These are phyloP conservation scores for Botryotinia globosa DNA, from an alignment of 2,329 filamentous ascomycete species.

Conservation along the genomic window DNA sequence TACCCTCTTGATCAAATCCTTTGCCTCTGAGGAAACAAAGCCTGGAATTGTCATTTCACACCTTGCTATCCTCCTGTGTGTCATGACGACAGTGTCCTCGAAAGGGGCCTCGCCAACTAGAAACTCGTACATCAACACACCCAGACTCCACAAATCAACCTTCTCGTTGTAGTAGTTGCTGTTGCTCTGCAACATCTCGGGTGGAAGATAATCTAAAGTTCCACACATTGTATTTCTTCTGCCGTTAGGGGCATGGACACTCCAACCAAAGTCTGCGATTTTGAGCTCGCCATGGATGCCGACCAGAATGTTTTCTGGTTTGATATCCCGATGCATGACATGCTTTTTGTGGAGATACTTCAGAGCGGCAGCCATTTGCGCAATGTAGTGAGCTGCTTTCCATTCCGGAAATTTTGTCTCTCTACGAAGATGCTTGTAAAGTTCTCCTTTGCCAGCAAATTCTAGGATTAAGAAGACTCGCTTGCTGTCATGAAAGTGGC, in stretches of 20 bases:
- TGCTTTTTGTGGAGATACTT: conserved; percentile 94
- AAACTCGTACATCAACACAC: conserved; percentile 95
- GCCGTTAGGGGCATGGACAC: conserved; percentile 94
- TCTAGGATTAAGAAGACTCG: conserved; percentile 71
- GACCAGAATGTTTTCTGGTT: conserved; percentile 94
- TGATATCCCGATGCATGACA: conserved; percentile 96
- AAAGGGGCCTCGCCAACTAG: conserved; percentile 94
- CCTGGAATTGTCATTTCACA: conserved; percentile 90
- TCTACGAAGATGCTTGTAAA: conserved; percentile 70
- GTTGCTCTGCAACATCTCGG: conserved; percentile 91
- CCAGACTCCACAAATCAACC: conserved; percentile 93
- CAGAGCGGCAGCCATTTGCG: conserved; percentile 77
- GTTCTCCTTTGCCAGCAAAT: conserved; percentile 68
- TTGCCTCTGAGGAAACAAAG: conserved; percentile 87
- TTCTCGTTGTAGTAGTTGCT: conserved; percentile 94
- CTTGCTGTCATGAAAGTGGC: conserved; percentile 72
- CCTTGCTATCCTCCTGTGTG: conserved; percentile 80
- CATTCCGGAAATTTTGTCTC: conserved; percentile 68
- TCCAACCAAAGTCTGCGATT: conserved; percentile 98
- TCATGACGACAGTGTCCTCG: conserved; percentile 93
- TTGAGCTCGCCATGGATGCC: conserved; percentile 98
- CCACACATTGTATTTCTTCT: conserved; percentile 93
- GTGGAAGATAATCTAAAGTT: conserved; percentile 93
- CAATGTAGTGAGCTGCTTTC: conserved; percentile 70
- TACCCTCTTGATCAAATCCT: conserved; percentile 88